Evolutionary conservation across 257 asterid species (phyloP).

Genomic region (Vinca minor): DNA sequence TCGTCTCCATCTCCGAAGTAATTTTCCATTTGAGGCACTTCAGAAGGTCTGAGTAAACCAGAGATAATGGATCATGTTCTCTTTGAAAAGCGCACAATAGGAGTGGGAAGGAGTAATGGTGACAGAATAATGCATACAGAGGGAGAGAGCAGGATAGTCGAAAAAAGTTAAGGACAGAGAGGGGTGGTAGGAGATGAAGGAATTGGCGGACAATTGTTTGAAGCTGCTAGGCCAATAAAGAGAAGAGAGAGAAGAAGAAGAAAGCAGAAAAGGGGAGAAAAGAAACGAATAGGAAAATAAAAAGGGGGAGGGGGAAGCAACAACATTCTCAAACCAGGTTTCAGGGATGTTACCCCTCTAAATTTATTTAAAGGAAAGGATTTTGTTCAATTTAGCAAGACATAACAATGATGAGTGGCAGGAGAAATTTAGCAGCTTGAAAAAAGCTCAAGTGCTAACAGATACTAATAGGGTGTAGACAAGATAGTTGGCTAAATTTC

Average conservation of each 20-base stretch:
- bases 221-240: too few species aligned
- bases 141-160: too few species aligned
- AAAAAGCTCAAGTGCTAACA: background rate
- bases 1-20: background rate
- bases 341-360: background rate
- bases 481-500: background rate
- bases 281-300: background rate
- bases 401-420: background rate
- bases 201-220: too few species aligned
- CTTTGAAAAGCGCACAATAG: too few species aligned
- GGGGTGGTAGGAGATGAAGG: too few species aligned
- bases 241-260: too few species aligned
- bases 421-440: background rate
- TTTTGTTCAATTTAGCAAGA: background rate
- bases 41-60: background rate
- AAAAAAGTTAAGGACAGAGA: too few species aligned
- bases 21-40: background rate
- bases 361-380: background rate
- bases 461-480: background rate
- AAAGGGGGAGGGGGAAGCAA: too few species aligned
- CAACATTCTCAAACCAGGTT: too few species aligned
- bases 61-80: too few species aligned
- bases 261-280: background rate
- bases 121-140: background rate
- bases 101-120: too few species aligned